Base-by-base conservation (phyloP, 2,329 filamentous ascomycete species). In the Ustulina deusta region DNA sequence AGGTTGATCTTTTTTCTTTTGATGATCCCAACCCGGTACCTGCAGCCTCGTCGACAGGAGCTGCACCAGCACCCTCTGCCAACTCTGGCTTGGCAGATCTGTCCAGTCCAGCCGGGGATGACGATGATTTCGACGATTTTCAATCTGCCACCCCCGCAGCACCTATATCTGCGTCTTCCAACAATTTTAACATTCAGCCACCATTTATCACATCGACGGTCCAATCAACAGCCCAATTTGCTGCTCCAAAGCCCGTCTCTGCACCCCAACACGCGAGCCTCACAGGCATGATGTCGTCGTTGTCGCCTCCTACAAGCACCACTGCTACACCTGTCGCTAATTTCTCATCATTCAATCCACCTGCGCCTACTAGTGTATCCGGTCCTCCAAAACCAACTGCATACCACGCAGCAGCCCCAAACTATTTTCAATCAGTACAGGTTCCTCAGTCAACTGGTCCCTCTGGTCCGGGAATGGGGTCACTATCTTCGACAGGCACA, bases 81-180 rank as follows among this genome's bases (percentile, higher is more conserved):
- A 78, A 79, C 59, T 82, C 78, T 48, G 83, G 82, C 15, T 73
- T 89, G 56, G 83, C 83, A 51, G 80, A 83, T 17, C 77, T 89
- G 56, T 76, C 79, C 17, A 78, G 81, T 49, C 75, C 81, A 17
- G 80, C 81, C 34, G 83, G 83, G 59, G 91, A 93, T 69, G 95
- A 97, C 71, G 94, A 97, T 73, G 96, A 97, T 71, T 98, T 98
- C 76, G 96, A 98, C 77, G 96, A 99, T 77, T 98, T 98, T 85
- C 93, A 97, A 80, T 97, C 94, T 22, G 95, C 95, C 15, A 83
- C 91, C 2, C 88, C 91, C 3, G 83, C 88, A 29, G 76, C 83
- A 15, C 80, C 80, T 48, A 58, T 76, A 11, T 78, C 84, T 20
- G 80, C 85, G 44, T 79, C 85, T 22, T 81, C 85, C 74, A 73